Conservation (phyloP, 176 grass and related monocot genomes). For the Hordeum vulgare region MorexV3_pseudomolecules_assembly NC_058518.1:462432649-462433148, state of each 20-base stretch:
- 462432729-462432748: background rate
- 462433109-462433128: constrained; percentile 29
- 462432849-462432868: constrained; percentile 85
- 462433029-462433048: constrained; percentile 22
- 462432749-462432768: background rate
- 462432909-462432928: constrained; percentile 81
- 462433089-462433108: constrained; percentile 32
- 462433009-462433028: constrained; percentile 50
- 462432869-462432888: constrained; percentile 72
- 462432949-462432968: constrained; percentile 85
- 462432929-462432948: constrained; percentile 92
- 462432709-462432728: background rate
- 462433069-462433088: background rate
- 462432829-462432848: constrained; percentile 76
- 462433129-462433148: background rate
- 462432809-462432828: constrained; percentile 83
- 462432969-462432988: constrained; percentile 98
- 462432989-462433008: constrained; percentile 67
- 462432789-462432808: constrained; percentile 43
- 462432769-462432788: background rate
- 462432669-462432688: background rate
- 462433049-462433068: constrained; percentile 8
- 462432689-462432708: background rate
- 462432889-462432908: constrained; percentile 70
- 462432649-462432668: background rate